Conservation (phyloP, 208 protist genomes). For the Trypanosoma mega region DNA sequence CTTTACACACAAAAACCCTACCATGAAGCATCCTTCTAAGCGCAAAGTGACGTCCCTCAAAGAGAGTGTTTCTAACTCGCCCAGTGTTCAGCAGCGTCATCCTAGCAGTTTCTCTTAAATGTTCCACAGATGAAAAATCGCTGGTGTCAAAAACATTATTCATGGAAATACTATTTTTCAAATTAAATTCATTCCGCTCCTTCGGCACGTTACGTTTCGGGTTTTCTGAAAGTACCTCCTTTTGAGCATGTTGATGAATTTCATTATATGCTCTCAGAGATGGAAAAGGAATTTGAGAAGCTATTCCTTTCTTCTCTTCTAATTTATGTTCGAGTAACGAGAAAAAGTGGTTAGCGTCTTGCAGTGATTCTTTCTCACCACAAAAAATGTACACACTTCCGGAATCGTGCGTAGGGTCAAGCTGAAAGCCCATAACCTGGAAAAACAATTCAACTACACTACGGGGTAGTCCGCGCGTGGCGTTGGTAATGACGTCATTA, state of each 20-base stretch:
- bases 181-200: not conserved
- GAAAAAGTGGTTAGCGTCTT: constrained; percentile 40
- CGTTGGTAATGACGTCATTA: constrained; percentile 42
- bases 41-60: constrained; percentile 67
- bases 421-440: constrained; percentile 43
- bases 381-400: constrained; percentile 43
- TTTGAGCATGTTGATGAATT: constrained; percentile 14
- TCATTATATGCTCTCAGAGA: not conserved
- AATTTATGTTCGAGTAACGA: constrained; percentile 48
- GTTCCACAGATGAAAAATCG: constrained; percentile 46
- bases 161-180: not conserved
- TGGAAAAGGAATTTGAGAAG: constrained; percentile 4
- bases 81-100: constrained; percentile 72
- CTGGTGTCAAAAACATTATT: constrained; percentile 28
- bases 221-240: constrained; percentile 19
- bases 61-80: constrained; percentile 73
- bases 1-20: constrained; percentile 69
- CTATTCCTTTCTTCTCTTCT: constrained; percentile 18
- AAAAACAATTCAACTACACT: constrained; percentile 52
- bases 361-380: constrained; percentile 39
- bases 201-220: not conserved
- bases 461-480: constrained; percentile 25
- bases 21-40: constrained; percentile 67
- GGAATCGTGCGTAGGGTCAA: constrained; percentile 12
- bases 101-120: constrained; percentile 38